Evolutionary conservation across 148 eudicot species (phyloP), one percentile per base, ranked within the genome.

Genomic region (Nepenthes gracilis): DNA sequence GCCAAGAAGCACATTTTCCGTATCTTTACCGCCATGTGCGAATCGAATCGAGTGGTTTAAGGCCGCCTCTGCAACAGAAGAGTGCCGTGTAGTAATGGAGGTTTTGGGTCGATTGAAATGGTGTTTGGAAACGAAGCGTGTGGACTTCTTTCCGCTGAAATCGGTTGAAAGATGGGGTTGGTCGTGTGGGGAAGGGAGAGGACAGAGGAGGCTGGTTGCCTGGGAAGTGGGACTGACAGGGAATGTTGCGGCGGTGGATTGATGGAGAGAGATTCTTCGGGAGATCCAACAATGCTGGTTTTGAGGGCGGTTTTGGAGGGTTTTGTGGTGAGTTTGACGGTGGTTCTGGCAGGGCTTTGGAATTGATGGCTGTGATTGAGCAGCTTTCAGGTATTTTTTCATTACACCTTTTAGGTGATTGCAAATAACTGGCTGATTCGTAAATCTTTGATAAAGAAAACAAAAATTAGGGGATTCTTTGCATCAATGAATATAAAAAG

Each of bases 91-190:
- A 33, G 81, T 63, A 61, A 67, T 64, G n/a, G 68, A 32, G 9
- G 75, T 71, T 61, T 75, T 84, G 59, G 78, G 88, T 48, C 98
- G 85, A 54, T 94, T 90, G 9, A 76, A 84, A 48, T 93, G 96
- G 81, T 81, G 78, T 40, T 93, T 93, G 12, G 96, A 88, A 12
- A 88, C 96, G 37, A 73, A 84, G 1, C 98, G 78, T 61, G 98
- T 92, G 0, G 98, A 84, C 61, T 90, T 74, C 2, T 90, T 80
- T 54, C 90, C 90, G 2, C 88, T 85, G 63, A 92, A 92, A 13
- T 92, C 96, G n/a, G 85, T 65, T 7, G 89, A 76, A 43, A 87
- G 84, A 9, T 75, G 71, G 59, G 85, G 13, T 64, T 80, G 75
- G 53, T 64, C 36, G 13, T 55, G 68, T 62, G 68, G 62, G 23